Evolutionary conservation across 805 yeast genomes (phyloP).

Genomic region (Saccharomyces jurei): DNA sequence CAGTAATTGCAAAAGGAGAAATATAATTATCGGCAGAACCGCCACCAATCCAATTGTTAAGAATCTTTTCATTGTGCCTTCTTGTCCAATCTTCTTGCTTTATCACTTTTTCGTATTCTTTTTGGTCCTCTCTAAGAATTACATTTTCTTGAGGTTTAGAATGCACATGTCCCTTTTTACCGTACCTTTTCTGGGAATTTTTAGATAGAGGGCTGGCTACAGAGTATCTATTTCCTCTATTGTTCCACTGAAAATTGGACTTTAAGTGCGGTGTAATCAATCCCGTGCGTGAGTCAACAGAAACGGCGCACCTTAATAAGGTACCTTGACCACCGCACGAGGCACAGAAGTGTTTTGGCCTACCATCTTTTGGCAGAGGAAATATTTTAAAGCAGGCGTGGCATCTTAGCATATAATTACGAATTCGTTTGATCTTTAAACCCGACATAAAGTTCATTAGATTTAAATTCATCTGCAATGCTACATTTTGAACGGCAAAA

Average conservation of each 20-base stretch:
- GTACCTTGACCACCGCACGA: slow-evolving; percentile 88
- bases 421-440: slow-evolving; percentile 69
- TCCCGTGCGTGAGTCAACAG: slow-evolving; percentile 73
- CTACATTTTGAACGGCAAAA: slow-evolving; percentile 94
- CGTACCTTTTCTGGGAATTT: slow-evolving; percentile 58
- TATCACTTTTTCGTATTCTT: slow-evolving; percentile 80
- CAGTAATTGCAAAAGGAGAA: slow-evolving; percentile 74
- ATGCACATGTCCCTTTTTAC: slow-evolving; percentile 76
- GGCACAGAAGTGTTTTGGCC: slow-evolving; percentile 83
- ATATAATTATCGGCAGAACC: slow-evolving; percentile 67
- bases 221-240: slow-evolving; percentile 74
- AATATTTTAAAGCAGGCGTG: slow-evolving; percentile 89
- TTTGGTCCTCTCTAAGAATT: slow-evolving; percentile 79
- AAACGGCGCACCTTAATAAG: slow-evolving; percentile 79
- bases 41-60: slow-evolving; percentile 91
- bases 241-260: slow-evolving; percentile 88
- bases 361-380: slow-evolving; percentile 70
- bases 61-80: slow-evolving; percentile 74
- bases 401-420: slow-evolving; percentile 92
- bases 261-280: slow-evolving; percentile 81
- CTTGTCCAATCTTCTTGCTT: slow-evolving; percentile 84
- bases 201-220: slow-evolving; percentile 84
- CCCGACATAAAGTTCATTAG: slow-evolving; percentile 82
- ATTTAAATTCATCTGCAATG: slow-evolving; percentile 82
- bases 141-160: slow-evolving; percentile 49